These are phyloP conservation scores for Plectranthus barbatus DNA, from an alignment of 257 asterid genomes.

Conservation along the genomic window DNA sequence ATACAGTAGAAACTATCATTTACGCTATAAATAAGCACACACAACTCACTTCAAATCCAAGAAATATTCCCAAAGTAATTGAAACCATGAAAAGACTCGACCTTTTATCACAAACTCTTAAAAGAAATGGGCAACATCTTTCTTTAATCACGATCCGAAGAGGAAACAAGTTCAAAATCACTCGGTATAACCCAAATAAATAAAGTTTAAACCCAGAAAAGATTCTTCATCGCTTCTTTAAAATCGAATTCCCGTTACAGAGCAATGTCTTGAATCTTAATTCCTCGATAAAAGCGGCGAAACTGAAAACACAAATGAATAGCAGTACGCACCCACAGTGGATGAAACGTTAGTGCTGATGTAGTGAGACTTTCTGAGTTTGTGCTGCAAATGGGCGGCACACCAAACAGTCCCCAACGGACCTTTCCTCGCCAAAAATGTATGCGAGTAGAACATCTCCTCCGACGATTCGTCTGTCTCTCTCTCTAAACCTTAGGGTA, in stretches of 20 bases:
- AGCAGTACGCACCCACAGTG: slow-evolving; percentile 49
- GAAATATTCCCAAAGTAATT: not conserved
- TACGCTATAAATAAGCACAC: too few species aligned
- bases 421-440: slow-evolving; percentile 70
- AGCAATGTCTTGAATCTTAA: not conserved
- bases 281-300: not conserved
- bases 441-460: slow-evolving; percentile 77
- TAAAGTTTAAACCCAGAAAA: not conserved
- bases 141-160: not conserved
- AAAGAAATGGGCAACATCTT: too few species aligned
- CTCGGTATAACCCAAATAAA: not conserved
- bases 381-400: slow-evolving; percentile 87
- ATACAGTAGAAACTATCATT: not conserved
- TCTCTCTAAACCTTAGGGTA: not conserved
- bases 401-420: slow-evolving; percentile 94
- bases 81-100: not conserved
- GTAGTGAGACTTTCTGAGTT: slow-evolving; percentile 63
- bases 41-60: not conserved
- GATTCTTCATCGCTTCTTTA: not conserved
- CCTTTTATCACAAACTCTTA: not conserved
- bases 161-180: not conserved
- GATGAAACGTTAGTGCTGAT: slow-evolving; percentile 50
- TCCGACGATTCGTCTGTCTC: not conserved
- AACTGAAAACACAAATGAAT: not conserved
- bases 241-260: not conserved